Evolutionary conservation across 2,329 filamentous ascomycete genomes (phyloP).

Genomic region (Fusarium concolor): DNA sequence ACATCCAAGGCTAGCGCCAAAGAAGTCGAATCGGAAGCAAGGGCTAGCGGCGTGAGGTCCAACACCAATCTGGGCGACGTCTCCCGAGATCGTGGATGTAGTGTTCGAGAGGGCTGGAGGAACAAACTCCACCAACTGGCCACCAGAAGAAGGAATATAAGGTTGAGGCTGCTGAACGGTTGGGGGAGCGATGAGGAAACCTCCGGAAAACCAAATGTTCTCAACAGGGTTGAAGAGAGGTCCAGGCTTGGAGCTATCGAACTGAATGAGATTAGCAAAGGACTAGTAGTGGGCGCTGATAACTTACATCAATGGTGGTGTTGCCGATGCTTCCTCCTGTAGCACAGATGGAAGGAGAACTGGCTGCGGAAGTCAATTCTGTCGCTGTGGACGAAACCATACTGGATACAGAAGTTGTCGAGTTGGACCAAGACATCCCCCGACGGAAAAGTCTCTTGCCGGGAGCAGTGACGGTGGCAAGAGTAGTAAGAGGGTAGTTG

Average conservation of each 20-base stretch:
- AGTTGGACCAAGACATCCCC: conserved; percentile 51
- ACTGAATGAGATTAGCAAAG: conserved; percentile 47
- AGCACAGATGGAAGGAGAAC: conserved; percentile 44
- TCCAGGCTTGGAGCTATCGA: conserved; percentile 52
- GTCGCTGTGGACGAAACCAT: conserved; percentile 9
- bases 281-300: background rate
- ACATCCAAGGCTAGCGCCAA: conserved; percentile 55
- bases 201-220: conserved; percentile 57
- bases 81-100: conserved; percentile 43
- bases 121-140: conserved; percentile 55
- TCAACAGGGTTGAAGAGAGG: conserved; percentile 56
- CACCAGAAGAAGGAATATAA: conserved; percentile 54
- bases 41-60: conserved; percentile 52
- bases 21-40: conserved; percentile 57
- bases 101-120: conserved; percentile 51
- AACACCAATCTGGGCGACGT: conserved; percentile 55
- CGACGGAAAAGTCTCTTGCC: conserved; percentile 47
- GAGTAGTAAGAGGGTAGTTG: conserved; percentile 54
- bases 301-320: conserved; percentile 53
- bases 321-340: conserved; percentile 53
- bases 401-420: conserved; percentile 40
- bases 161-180: conserved; percentile 49
- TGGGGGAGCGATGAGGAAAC: conserved; percentile 54
- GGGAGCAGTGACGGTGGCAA: conserved; percentile 50
- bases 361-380: conserved; percentile 10